phyloP scores from a whole-genome alignment of 2,329 filamentous ascomycete species.

The Epichloe glyceriae region DNA sequence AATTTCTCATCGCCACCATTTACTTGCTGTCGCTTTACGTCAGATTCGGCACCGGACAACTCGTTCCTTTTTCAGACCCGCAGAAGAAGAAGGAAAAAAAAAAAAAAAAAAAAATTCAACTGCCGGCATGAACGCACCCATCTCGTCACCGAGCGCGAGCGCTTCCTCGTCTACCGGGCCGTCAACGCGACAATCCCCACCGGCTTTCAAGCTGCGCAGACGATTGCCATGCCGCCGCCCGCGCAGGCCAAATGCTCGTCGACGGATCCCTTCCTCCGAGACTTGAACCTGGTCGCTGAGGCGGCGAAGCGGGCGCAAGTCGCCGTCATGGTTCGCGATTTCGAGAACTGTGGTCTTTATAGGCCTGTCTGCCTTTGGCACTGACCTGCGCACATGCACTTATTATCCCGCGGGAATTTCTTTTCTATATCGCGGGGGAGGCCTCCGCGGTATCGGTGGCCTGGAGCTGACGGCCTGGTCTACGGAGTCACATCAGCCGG shows the following conservation, averaged over 20 bases:
- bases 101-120: not conserved
- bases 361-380: not conserved
- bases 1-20: too few species aligned
- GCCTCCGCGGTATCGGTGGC: too few species aligned
- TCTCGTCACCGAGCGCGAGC: slow-evolving; percentile 4
- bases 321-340: slow-evolving; percentile 74
- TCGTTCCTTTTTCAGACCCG: not conserved
- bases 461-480: too few species aligned
- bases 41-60: not conserved
- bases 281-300: slow-evolving; percentile 80
- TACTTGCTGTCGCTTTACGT: too few species aligned
- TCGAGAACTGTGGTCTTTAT: slow-evolving; percentile 57
- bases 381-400: too few species aligned
- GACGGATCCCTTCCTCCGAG: slow-evolving; percentile 53
- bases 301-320: slow-evolving; percentile 88
- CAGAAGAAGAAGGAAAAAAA: too few species aligned
- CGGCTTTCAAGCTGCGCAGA: slow-evolving; percentile 6
- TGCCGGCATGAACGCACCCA: slow-evolving; percentile 5
- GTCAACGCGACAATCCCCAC: slow-evolving; percentile 19
- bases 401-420: too few species aligned
- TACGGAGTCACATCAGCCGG: too few species aligned
- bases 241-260: slow-evolving; percentile 24
- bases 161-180: slow-evolving; percentile 12
- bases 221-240: slow-evolving; percentile 14
- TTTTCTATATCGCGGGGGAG: too few species aligned